Base-by-base conservation (phyloP, 2,329 filamentous ascomycete genomes). In the Penicillium vulpinum region DNA sequence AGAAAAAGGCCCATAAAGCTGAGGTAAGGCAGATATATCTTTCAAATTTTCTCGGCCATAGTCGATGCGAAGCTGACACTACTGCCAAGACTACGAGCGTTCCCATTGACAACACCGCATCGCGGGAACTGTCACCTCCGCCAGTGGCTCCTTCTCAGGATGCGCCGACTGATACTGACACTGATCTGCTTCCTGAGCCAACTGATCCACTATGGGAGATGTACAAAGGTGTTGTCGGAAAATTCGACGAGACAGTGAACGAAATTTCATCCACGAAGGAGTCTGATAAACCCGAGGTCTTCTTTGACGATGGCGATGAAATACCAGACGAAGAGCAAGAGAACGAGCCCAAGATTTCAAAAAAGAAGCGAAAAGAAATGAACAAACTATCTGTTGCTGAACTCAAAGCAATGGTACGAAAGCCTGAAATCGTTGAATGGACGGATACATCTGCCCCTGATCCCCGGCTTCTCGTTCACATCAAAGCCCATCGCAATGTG, bases 361-460 rank as follows among this genome's bases (percentile, higher is more conserved):
- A 97, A 78, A 97, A 96, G 81, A 93, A 95, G 77, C 85, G 89
- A 65, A 99, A 97, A 79, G 86, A 89, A 77, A 82, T 92, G 71
- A 95, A 89, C 78, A 96, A 95, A 75, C 81, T 97, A 31, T 96
- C 93, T 7, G 91, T 99, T 58, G 94, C 94, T 47, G 92, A 97
- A 76, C 84, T 99, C 62, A 99, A 99, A 77, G 91, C 93, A 6
- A 79, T 96, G 54, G 94, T 97, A 58, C 85, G 83, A 67, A 93
- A 92, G 65, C 94, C 94, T 2, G 94, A 99, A 74, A 86, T 96
- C 10, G 93, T 99, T 6, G 94, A 99, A 70, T 97, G 94, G 94
- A 94, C 95, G 53, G 94, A 99, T 72, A 90, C 91, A 13, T 95
- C 91, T 16, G 92, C 94, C 0, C 86, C 90, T 26, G 92, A 99